A percentile compares a stretch with the other conserved stretches of the same genome.
Evolutionary conservation across 352 stramenopile genomes (phyloP).

Genomic region (Thalassiosira livingstoniorum): DNA sequence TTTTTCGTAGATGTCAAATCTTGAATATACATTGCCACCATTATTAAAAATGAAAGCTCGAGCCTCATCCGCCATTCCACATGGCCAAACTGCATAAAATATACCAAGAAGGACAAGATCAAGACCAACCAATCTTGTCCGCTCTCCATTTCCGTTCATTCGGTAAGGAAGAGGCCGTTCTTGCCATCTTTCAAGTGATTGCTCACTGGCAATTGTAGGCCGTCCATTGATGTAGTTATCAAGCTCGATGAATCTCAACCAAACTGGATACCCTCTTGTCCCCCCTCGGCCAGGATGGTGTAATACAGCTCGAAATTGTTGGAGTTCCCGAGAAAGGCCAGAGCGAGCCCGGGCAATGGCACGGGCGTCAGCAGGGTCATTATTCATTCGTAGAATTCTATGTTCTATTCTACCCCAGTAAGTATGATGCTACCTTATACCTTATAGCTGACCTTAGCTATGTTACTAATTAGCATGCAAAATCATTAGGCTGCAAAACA

Average conservation of each 20-base stretch:
- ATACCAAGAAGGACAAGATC: neutral
- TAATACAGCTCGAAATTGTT: neutral
- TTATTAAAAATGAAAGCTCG: constrained; percentile 10
- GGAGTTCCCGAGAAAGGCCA: neutral
- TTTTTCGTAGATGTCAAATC: neutral
- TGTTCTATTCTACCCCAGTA: too few species aligned
- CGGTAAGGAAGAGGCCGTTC: neutral
- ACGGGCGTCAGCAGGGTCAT: neutral
- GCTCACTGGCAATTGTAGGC: neutral
- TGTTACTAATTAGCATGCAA: too few species aligned
- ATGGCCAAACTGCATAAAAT: constrained; percentile 13
- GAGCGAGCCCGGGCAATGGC: neutral
- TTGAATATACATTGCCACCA: neutral
- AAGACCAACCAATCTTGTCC: neutral
- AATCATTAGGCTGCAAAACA: too few species aligned
- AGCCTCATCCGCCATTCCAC: neutral
- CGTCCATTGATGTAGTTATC: neutral
- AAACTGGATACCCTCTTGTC: constrained; percentile 2
- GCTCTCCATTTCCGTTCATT: constrained; percentile 4
- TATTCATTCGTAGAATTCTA: too few species aligned
- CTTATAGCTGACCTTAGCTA: too few species aligned
- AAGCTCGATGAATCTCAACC: neutral
- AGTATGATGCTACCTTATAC: too few species aligned
- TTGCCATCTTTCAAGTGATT: neutral
- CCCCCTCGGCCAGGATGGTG: neutral